Percentiles rank a stretch among this genome's conserved stretches.
Evolutionary conservation across 1,284 basidiomycete genomes (phyloP).

Genomic region (Pyrrhoderma noxium): DNA sequence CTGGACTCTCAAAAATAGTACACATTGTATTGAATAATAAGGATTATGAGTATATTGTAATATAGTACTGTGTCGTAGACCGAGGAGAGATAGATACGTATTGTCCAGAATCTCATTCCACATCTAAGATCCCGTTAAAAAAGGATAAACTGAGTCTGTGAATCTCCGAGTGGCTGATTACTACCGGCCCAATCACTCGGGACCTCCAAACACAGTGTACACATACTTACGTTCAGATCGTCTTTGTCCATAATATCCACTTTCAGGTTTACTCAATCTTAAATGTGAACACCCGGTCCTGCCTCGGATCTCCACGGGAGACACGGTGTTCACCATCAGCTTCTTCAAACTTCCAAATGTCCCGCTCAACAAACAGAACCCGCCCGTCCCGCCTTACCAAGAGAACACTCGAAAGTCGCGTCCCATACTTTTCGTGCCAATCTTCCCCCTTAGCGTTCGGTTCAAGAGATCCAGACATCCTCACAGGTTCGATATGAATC

Average conservation of each 20-base stretch:
- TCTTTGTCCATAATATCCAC: too few species aligned
- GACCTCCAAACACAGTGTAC: too few species aligned
- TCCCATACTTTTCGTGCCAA: constrained; percentile 43
- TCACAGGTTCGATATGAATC: constrained; percentile 12
- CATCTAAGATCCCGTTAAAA: too few species aligned
- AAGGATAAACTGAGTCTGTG: too few species aligned
- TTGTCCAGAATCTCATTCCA: too few species aligned
- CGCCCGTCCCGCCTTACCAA: constrained; percentile 54
- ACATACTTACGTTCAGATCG: too few species aligned
- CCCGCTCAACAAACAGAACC: constrained; percentile 63
- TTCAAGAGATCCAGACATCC: constrained; percentile 1
- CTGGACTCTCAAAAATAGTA: background rate
- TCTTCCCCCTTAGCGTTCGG: constrained; percentile 9
- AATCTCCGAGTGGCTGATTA: too few species aligned
- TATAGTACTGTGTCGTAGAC: too few species aligned
- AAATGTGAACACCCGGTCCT: constrained; percentile 11
- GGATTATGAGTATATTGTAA: too few species aligned
- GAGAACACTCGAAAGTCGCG: constrained; percentile 66
- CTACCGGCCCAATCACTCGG: too few species aligned
- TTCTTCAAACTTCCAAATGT: constrained; percentile 42
- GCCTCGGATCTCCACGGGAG: constrained; percentile 8
- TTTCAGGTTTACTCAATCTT: background rate
- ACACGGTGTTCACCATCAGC: constrained; percentile 1
- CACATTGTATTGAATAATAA: too few species aligned
- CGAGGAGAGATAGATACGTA: too few species aligned